phyloP scores from a whole-genome alignment of 257 asterid genomes.

The Lavandula angustifolia region DNA sequence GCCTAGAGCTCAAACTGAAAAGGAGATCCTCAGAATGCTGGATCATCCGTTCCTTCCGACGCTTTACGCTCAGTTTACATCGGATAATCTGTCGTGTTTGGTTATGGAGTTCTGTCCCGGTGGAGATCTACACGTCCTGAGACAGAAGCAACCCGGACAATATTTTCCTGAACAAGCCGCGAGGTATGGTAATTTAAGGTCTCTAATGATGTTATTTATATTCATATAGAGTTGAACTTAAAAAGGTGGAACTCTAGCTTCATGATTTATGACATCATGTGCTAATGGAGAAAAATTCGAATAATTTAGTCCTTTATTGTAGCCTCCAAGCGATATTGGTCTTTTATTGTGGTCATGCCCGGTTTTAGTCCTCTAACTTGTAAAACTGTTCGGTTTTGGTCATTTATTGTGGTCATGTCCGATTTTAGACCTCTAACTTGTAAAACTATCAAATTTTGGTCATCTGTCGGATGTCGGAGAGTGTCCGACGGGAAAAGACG shows the following conservation, averaged over 20 bases:
- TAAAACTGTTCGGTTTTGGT: no score
- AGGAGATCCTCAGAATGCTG: constrained; percentile 81
- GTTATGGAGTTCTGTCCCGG: constrained; percentile 98
- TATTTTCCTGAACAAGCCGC: constrained; percentile 83
- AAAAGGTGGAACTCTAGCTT: background rate
- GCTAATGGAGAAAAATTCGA: constrained; percentile 1
- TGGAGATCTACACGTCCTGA: constrained; percentile 88
- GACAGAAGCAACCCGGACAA: constrained; percentile 84
- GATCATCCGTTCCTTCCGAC: constrained; percentile 99
- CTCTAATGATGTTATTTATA: background rate
- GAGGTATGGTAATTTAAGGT: constrained; percentile 50
- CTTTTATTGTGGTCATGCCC: no score
- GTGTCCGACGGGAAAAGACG: no score
- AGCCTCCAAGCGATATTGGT: no score
- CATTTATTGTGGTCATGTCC: no score
- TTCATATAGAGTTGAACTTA: background rate
- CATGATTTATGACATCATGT: background rate
- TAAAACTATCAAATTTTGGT: no score
- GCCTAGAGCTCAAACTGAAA: constrained; percentile 86
- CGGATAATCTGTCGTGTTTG: constrained; percentile 77
- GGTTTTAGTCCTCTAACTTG: no score
- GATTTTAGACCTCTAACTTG: no score
- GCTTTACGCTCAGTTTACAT: constrained; percentile 79
- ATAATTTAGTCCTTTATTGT: no score
- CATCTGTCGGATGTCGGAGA: no score